A percentile compares a stretch with the other conserved stretches of the same genome.
These are phyloP conservation scores for Ramalina intermedia DNA, from an alignment of 495 filamentous ascomycete species.

Conservation along the genomic window DNA sequence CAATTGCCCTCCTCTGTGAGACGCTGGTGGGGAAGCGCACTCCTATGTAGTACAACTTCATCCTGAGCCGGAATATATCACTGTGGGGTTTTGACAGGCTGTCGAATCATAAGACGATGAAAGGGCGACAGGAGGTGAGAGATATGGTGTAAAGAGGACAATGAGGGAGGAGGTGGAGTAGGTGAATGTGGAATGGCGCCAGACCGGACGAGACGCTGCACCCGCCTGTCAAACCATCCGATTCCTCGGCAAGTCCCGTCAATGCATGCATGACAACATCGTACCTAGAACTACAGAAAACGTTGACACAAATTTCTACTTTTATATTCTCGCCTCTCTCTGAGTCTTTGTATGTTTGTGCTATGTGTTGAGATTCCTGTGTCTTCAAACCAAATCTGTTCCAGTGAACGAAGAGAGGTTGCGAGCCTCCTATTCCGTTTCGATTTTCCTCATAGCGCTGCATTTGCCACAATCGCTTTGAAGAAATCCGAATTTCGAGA, in stretches of 20 bases:
- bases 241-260: not conserved
- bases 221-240: too few relatives aligned
- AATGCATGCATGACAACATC: not conserved
- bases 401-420: not conserved
- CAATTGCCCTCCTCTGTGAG: not conserved
- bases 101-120: not conserved
- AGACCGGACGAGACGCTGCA: too few relatives aligned
- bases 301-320: too few relatives aligned
- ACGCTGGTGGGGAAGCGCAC: constrained; percentile 36
- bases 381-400: not conserved
- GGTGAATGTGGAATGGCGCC: not conserved
- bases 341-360: too few relatives aligned
- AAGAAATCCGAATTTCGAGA: too few relatives aligned
- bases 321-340: too few relatives aligned
- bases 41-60: constrained; percentile 92
- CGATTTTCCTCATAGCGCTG: too few relatives aligned
- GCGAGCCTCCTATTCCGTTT: not conserved
- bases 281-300: not conserved
- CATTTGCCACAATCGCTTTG: too few relatives aligned
- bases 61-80: constrained; percentile 25
- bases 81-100: too few relatives aligned
- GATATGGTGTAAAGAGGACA: not conserved
- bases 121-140: not conserved
- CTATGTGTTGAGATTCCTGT: too few relatives aligned
- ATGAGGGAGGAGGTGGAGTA: not conserved